Evolutionary conservation across 192 early-diverging fungal genomes (phyloP), one percentile per base, ranked within the genome.

Genomic region (Coemansia brasiliensis): DNA sequence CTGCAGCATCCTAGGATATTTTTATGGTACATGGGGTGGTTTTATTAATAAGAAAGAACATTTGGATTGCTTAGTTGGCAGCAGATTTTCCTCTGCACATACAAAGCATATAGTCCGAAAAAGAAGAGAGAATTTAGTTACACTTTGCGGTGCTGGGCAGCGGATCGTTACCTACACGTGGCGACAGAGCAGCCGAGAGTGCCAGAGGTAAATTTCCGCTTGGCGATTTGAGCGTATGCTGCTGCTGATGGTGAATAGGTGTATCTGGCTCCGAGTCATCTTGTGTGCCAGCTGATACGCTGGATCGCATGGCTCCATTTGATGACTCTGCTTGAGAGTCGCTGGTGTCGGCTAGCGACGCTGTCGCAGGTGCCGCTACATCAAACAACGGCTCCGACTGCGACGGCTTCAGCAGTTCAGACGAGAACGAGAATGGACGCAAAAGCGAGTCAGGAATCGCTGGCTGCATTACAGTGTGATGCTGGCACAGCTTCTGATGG

Each of bases 361-460:
- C 45, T 15, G 45, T n/a, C 39, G 18, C 17, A 9, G 15, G 15
- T 5, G 46, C 24, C 5, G 38, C 38, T 22, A 35, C 38, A 17
- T 37, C 44, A 11, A 24, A 44, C 18, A 45, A 39, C 24, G 44
- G 27, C 12, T 29, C 32, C 17, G 54, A 39, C 52, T 21, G 39
- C 21, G 52, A 43, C 4, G 49, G 40, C 2, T 26, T 22, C 26
- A 39, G 13, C 49, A 55, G 18, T 22, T 55, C 50, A 15, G 20
- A 27, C 1, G 68, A 29, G 40, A 77, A 77, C 15, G 74, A 53
- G 26, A 77, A 77, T 25, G 74, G 74, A 18, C 51, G 43, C 20
- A 77, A 39, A 29, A 77, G 42, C 22, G 65, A 63, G 18, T 57
- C 74, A 3, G 66, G 66, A 7, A 58, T 42, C 1, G 39, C 39